These are phyloP conservation scores for Arthroderma uncinatum DNA, from an alignment of 2,329 filamentous ascomycete species.

Conservation along the genomic window DNA sequence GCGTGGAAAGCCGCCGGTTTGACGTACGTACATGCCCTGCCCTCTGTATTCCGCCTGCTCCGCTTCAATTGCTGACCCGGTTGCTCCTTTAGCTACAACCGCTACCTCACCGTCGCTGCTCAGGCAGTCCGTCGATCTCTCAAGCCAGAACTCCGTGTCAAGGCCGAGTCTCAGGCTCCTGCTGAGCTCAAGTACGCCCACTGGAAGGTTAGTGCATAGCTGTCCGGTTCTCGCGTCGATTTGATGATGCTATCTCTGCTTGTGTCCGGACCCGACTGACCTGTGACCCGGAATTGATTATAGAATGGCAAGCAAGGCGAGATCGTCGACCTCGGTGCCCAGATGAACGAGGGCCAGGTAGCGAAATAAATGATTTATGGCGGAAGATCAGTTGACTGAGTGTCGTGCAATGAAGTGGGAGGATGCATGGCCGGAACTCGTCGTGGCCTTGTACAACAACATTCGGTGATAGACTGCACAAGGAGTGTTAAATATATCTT, in stretches of 20 bases:
- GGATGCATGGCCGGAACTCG: not conserved
- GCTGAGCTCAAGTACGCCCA: constrained; percentile 83
- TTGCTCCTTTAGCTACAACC: constrained; percentile 74
- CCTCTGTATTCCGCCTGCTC: constrained; percentile 20
- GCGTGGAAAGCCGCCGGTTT: constrained; percentile 97
- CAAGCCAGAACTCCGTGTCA: constrained; percentile 85
- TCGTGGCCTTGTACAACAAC: not conserved
- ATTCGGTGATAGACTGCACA: not conserved
- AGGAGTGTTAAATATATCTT: not conserved
- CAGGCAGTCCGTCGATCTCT: constrained; percentile 91
- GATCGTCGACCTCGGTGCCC: not conserved
- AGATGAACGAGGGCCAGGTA: constrained; percentile 26
- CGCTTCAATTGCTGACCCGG: constrained; percentile 15
- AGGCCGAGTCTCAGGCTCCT: constrained; percentile 79
- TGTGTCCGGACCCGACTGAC: not conserved
- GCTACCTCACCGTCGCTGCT: constrained; percentile 91
- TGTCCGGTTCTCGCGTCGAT: no score
- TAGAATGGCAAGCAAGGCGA: constrained; percentile 97
- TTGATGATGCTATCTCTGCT: constrained; percentile 9
- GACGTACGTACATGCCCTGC: constrained; percentile 53
- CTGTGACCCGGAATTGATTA: constrained; percentile 11
- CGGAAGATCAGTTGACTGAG: not conserved
- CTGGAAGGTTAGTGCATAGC: constrained; percentile 71
- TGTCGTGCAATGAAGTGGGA: not conserved
- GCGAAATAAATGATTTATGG: constrained; percentile 21